Evolutionary conservation across 2,329 filamentous ascomycete species (phyloP).

Genomic region (Fusarium veterinarium): DNA sequence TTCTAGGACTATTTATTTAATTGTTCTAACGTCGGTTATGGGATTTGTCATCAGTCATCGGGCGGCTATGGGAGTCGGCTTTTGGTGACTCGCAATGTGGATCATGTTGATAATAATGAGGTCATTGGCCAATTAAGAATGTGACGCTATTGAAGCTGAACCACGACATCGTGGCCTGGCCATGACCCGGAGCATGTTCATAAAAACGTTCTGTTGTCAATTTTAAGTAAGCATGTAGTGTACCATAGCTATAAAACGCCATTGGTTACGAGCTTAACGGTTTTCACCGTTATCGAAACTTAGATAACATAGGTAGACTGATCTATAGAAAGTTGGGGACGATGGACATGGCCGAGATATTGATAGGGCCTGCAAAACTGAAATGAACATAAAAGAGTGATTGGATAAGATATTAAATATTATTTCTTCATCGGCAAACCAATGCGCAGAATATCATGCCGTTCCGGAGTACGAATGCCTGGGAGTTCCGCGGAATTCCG

Average conservation of each 20-base stretch:
- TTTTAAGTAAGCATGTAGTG: accelerated
- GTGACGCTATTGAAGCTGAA: background rate
- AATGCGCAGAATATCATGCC: background rate
- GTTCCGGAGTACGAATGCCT: background rate
- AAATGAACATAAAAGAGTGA: no score
- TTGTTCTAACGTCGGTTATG: background rate
- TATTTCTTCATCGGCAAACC: accelerated
- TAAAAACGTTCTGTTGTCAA: accelerated
- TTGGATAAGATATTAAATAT: accelerated
- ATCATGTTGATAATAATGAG: background rate
- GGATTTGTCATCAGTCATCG: background rate
- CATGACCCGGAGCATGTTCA: accelerated
- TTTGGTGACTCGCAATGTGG: background rate
- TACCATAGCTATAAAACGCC: background rate
- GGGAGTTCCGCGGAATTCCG: constrained; percentile 36
- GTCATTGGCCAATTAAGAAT: background rate
- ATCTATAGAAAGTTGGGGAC: background rate
- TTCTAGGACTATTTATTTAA: background rate
- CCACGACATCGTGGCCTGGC: background rate
- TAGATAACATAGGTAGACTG: accelerated
- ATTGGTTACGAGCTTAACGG: background rate
- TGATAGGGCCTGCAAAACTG: no score
- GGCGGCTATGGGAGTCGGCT: background rate
- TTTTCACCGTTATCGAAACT: background rate
- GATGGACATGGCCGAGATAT: no score